Evolutionary conservation across 2,329 filamentous ascomycete species (phyloP), one percentile per base, ranked within the genome.

Genomic region (Davidsoniella eucalypti): DNA sequence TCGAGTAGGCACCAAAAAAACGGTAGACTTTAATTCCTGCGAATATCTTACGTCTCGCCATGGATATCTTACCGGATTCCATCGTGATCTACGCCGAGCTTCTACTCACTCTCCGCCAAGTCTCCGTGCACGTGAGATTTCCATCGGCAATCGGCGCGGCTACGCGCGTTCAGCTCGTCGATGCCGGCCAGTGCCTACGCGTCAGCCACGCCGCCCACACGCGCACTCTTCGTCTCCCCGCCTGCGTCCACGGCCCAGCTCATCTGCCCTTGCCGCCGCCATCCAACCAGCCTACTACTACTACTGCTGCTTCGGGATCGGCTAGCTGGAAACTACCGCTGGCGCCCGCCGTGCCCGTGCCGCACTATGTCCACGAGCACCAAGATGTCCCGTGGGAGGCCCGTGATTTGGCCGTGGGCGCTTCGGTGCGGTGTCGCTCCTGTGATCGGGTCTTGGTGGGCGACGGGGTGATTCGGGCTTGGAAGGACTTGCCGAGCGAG

Each of bases 401-500:
- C 1, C 62, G 60, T 36, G 69, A 71, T 41, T 59, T 82, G 33
- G 49, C 57, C 12, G 21, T 58, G 2, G 65, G 58, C 1, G 66
- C 68, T 36, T 51, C 60, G 14, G 59, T 82, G 57, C 50, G 56
- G 25, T 71, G 71, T 58, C 63, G 69, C 52, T 49, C 56, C 55
- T 72, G 69, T 61, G 47, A 55, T 42, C 52, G 60, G 14, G 53
- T 49, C 1, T 53, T 77, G 16, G 64, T 77, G 10, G 39, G 58
- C 1, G 50, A 58, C 2, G 65, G 61, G 6, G 57, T 47, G 3
- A 67, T 77, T 6, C 66, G 63, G 38, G 63, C 66, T 37, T 98
- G 92, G 90, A 94, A 90, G 65, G 87, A 98, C 60, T 68, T 98
- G 16, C 92, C 92, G 0, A 94, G 87, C 60, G 87, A 94, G 58